These are phyloP conservation scores for Choiromyces venosus DNA, from an alignment of 495 filamentous ascomycete genomes.

Conservation along the genomic window DNA sequence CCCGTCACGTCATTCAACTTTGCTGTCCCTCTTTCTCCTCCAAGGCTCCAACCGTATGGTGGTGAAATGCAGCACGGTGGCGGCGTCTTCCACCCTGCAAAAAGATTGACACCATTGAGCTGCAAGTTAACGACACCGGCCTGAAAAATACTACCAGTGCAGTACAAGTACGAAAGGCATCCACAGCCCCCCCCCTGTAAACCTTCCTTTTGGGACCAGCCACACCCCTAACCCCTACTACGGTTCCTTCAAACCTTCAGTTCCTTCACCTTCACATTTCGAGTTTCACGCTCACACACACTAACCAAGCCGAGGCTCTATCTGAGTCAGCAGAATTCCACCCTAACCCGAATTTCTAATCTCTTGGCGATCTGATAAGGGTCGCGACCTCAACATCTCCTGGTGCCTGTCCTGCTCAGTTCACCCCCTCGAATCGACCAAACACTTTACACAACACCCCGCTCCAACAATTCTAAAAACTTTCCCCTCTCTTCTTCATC, in stretches of 20 bases:
- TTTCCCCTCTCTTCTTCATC: background rate
- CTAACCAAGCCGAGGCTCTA: background rate
- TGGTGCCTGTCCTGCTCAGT: conserved; percentile 5
- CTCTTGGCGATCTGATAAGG: conserved; percentile 36
- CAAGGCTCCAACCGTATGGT: background rate
- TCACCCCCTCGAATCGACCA: conserved; percentile 3
- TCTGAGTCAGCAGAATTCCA: background rate
- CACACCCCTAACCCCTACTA: background rate
- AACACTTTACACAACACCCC: conserved; percentile 1
- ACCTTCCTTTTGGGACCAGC: background rate
- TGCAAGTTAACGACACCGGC: background rate
- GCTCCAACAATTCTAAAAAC: background rate
- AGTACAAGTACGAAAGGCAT: too few species aligned
- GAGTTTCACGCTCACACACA: too few species aligned
- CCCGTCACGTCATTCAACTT: background rate
- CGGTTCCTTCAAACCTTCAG: background rate
- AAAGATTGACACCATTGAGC: background rate
- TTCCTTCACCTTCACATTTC: background rate
- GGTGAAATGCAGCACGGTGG: background rate
- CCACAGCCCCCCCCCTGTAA: too few species aligned
- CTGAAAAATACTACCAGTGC: background rate
- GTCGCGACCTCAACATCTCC: conserved; percentile 34
- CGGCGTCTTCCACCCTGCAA: background rate
- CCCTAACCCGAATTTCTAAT: conserved; percentile 14
- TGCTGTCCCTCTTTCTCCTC: background rate